phyloP scores from a whole-genome alignment of 2,329 filamentous ascomycete genomes.

The Calonectria pseudoreteaudii region DNA sequence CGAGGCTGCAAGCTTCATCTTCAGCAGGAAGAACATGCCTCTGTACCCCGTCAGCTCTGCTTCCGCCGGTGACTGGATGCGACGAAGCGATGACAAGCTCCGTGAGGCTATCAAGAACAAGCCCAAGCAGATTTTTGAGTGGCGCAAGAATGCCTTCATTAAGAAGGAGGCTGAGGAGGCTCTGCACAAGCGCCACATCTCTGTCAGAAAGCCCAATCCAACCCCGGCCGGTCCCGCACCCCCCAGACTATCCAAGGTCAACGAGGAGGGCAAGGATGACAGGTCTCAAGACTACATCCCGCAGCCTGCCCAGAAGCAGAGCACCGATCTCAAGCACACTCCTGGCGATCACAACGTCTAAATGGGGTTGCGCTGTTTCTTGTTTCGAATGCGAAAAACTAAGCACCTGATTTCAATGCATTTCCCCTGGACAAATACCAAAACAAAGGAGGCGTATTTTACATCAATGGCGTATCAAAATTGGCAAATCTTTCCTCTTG shows the following conservation, averaged over 20 bases:
- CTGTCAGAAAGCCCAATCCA: not conserved
- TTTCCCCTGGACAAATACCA: slow-evolving; percentile 27
- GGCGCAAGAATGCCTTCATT: slow-evolving; percentile 38
- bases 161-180: slow-evolving; percentile 37
- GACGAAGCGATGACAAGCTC: slow-evolving; percentile 55
- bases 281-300: slow-evolving; percentile 7
- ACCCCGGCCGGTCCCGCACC: not conserved
- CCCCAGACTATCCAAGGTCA: not conserved
- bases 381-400: not conserved
- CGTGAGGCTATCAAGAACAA: slow-evolving; percentile 54
- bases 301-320: slow-evolving; percentile 12
- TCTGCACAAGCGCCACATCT: slow-evolving; percentile 14
- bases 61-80: slow-evolving; percentile 52
- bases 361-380: not conserved
- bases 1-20: slow-evolving; percentile 47
- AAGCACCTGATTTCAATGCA: slow-evolving; percentile 32
- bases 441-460: slow-evolving; percentile 20
- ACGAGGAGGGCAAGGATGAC: not conserved
- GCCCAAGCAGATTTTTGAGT: slow-evolving; percentile 51
- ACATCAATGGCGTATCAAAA: slow-evolving; percentile 41
- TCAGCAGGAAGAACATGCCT: slow-evolving; percentile 59
- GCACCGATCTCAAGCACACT: slow-evolving; percentile 19
- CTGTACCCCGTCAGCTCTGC: slow-evolving; percentile 66
- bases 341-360: slow-evolving; percentile 42
- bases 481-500: slow-evolving; percentile 28